These are phyloP conservation scores for Hordeum marinum DNA, from an alignment of 176 grass and related monocot genomes.

Conservation along the genomic window DNA sequence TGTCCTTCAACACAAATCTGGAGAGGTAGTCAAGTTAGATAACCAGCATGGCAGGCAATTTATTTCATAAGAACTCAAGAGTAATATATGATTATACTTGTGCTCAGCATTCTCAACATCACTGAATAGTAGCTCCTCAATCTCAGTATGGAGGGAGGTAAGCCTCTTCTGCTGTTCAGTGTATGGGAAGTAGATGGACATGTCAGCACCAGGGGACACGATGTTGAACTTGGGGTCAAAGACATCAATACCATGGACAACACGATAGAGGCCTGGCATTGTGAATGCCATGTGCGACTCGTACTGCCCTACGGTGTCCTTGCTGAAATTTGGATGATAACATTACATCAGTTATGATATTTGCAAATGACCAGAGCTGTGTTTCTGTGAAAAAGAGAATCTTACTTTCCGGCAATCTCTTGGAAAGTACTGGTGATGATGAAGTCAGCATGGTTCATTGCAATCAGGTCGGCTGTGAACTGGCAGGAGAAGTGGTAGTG, in stretches of 20 bases:
- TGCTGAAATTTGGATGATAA: conserved; percentile 41
- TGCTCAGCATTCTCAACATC: conserved; percentile 53
- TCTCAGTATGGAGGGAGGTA: conserved; percentile 67
- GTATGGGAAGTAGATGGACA: conserved; percentile 75
- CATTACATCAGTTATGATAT: background rate
- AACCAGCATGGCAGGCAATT: background rate
- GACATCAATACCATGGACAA: conserved; percentile 83
- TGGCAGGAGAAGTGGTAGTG: conserved; percentile 89
- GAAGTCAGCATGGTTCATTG: conserved; percentile 85
- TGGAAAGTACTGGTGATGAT: conserved; percentile 83
- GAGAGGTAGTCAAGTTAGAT: conserved; percentile 8
- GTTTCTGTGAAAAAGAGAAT: background rate
- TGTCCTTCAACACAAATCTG: conserved; percentile 66
- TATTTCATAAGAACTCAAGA: background rate
- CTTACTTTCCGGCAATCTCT: conserved; percentile 76
- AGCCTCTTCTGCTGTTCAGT: conserved; percentile 60
- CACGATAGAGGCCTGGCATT: conserved; percentile 64
- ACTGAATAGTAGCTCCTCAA: conserved; percentile 65
- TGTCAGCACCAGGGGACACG: conserved; percentile 66
- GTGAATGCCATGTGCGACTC: conserved; percentile 79
- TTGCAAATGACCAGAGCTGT: background rate
- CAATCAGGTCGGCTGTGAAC: conserved; percentile 73
- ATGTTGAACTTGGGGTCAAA: conserved; percentile 88
- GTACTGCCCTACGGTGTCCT: conserved; percentile 75
- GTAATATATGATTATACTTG: conserved; percentile 34